Evolutionary conservation across 2,329 filamentous ascomycete genomes (phyloP).

Genomic region (Pestalotiopsis sp.): DNA sequence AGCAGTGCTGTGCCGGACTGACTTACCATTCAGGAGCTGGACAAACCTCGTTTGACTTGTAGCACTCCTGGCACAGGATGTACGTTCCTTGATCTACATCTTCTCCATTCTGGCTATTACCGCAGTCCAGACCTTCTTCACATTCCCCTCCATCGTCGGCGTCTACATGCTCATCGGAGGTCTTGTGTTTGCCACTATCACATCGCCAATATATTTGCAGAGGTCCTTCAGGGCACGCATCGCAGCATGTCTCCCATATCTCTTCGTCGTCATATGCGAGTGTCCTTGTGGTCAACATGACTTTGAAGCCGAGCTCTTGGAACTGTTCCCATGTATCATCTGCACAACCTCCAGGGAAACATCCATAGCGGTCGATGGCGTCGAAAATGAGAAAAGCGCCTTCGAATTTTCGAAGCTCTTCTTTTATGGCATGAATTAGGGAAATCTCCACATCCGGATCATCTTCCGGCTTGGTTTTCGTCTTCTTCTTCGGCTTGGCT

Average conservation of each 20-base stretch:
- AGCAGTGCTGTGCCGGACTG: background rate
- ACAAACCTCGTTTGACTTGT: background rate
- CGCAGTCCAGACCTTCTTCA: background rate
- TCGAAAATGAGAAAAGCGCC: background rate
- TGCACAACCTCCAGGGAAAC: background rate
- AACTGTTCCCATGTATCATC: background rate
- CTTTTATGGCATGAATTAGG: background rate
- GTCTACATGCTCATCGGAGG: background rate
- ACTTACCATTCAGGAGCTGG: background rate
- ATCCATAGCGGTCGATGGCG: background rate
- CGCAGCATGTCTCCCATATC: background rate
- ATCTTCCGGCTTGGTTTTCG: no score
- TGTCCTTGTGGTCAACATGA: constrained; percentile 1
- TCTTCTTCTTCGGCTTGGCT: background rate
- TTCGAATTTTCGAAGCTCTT: background rate
- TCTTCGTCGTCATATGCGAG: background rate
- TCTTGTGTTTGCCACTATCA: background rate
- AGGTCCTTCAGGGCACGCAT: background rate
- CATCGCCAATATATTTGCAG: background rate
- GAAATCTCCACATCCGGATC: background rate
- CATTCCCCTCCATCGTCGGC: background rate
- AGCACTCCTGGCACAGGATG: background rate
- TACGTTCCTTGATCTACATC: background rate
- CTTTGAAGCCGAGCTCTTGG: background rate
- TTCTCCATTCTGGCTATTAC: background rate